Base-by-base conservation (phyloP, 257 asterid genomes). In the Rhazya stricta region DNA sequence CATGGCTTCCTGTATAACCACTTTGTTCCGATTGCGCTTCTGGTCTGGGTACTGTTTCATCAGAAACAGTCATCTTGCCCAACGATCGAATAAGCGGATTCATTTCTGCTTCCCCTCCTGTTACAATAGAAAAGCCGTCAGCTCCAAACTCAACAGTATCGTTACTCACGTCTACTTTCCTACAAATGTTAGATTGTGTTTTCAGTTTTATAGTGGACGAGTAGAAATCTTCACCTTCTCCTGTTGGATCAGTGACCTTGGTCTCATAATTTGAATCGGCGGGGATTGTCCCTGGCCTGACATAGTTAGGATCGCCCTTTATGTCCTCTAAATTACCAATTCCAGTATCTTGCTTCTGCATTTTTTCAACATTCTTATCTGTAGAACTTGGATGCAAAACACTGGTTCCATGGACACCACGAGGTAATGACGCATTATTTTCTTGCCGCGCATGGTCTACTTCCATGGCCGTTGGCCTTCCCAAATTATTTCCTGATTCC, bases 181-280 rank as follows among this genome's bases (percentile, higher is more conserved):
- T n/a, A n/a, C n/a, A n/a, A n/a, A n/a, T n/a, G n/a, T 43, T 43
- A 43, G 34, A 56, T 27, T 56, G 34, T 9, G 34, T 9, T 32
- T 62, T 62, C 43, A 62, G 34, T 16, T 30, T 62, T 34, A 15
- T 62, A 32, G 5, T 3, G 9, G 3, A 16, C 3, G 0, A 62
- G 6, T 13, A 15, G 5, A 32, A 9, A 60, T 29, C 10, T 43
- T 30, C 80, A 88, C 96, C 90, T 67, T 74, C 54, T 4, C 81
- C 84, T 0, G 93, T 84, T 9, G 96, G 94, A 86, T 91, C 96
- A 29, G 62, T 5, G 9, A 80, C 86, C 79, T 93, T 88, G 74
- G 88, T 15, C 72, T 91, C 83, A 72, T 91, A 83, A 76, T 88
- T 91, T 0, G 89, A 72, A n/a, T n/a, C n/a, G 12, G 84, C 72